Conservation (phyloP, 768 basidiomycete genomes). For the Mrakia blollopis region DNA sequence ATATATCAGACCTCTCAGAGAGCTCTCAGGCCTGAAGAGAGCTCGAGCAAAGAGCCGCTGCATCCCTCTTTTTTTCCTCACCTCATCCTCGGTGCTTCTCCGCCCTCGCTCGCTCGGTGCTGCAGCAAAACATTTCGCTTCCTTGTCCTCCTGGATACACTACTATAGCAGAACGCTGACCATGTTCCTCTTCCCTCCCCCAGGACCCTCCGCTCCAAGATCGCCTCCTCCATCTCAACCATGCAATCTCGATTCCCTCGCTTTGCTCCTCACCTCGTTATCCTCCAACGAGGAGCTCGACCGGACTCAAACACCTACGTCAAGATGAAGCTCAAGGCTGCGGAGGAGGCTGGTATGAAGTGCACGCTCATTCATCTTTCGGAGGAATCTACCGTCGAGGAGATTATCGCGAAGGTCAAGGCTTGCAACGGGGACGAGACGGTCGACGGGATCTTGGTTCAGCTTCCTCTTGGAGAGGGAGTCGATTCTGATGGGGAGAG, state of each 20-base stretch:
- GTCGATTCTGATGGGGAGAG: slow-evolving; percentile 77
- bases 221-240: slow-evolving; percentile 63
- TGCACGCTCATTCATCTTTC: slow-evolving; percentile 65
- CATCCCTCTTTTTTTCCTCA: too few species aligned
- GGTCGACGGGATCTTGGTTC: slow-evolving; percentile 87
- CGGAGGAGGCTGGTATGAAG: slow-evolving; percentile 85
- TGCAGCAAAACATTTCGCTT: neutral
- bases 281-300: slow-evolving; percentile 88
- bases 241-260: slow-evolving; percentile 68
- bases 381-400: slow-evolving; percentile 56
- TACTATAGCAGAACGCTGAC: neutral
- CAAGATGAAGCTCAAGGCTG: slow-evolving; percentile 95
- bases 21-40: too few species aligned
- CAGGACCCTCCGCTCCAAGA: slow-evolving; percentile 74
- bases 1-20: too few species aligned
- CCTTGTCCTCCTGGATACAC: neutral
- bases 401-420: slow-evolving; percentile 70
- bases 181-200: slow-evolving; percentile 11
- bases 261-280: slow-evolving; percentile 82
- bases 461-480: slow-evolving; percentile 84
- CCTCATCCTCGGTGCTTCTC: too few species aligned
- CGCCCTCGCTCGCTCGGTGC: too few species aligned
- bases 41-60: too few species aligned
- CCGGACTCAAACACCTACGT: slow-evolving; percentile 89
- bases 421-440: slow-evolving; percentile 75